phyloP scores from a whole-genome alignment of 257 asterid genomes.

The Solanum megistacrolobum region DNA sequence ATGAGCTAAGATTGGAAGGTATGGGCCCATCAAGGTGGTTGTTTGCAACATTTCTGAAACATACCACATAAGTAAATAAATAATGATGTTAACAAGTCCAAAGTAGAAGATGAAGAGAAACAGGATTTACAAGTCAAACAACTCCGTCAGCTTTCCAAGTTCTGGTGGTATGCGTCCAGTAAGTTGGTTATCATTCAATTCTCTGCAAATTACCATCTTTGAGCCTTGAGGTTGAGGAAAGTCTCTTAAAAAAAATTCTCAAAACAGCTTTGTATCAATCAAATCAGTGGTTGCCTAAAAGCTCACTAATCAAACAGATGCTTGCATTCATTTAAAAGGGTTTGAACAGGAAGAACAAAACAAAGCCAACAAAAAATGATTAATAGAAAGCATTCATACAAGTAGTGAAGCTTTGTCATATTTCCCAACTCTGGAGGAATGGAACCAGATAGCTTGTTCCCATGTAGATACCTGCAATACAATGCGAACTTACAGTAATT shows the following conservation, averaged over 20 bases:
- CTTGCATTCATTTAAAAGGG: neutral
- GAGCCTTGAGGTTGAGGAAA: neutral
- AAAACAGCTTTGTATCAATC: neutral
- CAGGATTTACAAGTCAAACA: slow-evolving; percentile 66
- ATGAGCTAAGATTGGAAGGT: slow-evolving; percentile 90
- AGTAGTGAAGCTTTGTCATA: slow-evolving; percentile 90
- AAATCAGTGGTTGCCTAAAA: neutral
- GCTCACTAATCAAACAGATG: neutral
- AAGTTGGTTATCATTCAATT: slow-evolving; percentile 76
- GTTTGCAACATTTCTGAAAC: slow-evolving; percentile 81
- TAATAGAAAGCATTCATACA: slow-evolving; percentile 26
- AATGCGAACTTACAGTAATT: neutral
- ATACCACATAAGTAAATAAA: neutral
- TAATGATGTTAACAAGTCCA: neutral
- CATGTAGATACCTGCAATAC: slow-evolving; percentile 68
- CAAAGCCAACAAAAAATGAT: neutral
- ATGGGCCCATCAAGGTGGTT: slow-evolving; percentile 70
- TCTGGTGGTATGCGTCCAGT: slow-evolving; percentile 72
- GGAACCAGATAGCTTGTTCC: slow-evolving; percentile 77
- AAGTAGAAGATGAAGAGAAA: neutral
- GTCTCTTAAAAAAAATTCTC: neutral
- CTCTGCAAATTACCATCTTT: slow-evolving; percentile 28
- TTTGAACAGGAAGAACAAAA: neutral
- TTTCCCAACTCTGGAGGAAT: slow-evolving; percentile 93
- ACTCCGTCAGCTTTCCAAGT: slow-evolving; percentile 88